phyloP scores from a whole-genome alignment of 257 asterid genomes.

The Solanum medicagineum region DNA sequence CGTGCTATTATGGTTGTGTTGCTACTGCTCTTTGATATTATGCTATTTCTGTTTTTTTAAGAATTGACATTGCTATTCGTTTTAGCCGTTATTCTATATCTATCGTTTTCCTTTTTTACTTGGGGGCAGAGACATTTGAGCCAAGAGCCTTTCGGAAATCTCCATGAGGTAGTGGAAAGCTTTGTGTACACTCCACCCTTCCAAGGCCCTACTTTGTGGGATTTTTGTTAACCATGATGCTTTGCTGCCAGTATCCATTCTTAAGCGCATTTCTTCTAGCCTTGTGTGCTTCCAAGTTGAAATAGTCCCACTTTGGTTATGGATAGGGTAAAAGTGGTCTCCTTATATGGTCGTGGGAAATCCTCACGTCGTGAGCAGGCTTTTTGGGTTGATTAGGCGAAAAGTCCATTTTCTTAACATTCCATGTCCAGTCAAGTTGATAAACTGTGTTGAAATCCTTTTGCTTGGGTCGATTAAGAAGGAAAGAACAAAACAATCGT shows the following conservation, averaged over 20 bases:
- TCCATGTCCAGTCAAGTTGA: background rate
- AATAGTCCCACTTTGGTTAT: background rate
- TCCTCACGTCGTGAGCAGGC: background rate
- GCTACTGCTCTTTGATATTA: too few species aligned
- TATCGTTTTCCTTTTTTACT: too few species aligned
- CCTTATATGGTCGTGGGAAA: background rate
- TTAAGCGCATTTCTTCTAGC: background rate
- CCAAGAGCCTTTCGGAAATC: too few species aligned
- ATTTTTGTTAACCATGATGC: background rate
- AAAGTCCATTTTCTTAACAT: background rate
- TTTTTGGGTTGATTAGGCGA: background rate
- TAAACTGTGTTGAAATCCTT: background rate
- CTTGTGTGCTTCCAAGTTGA: background rate
- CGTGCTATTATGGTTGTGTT: too few species aligned
- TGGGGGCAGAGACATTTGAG: too few species aligned
- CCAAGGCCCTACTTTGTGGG: too few species aligned
- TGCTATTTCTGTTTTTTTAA: too few species aligned
- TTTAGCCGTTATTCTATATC: too few species aligned
- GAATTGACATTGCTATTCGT: too few species aligned
- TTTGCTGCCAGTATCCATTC: background rate
- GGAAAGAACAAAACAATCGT: background rate
- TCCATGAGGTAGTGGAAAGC: too few species aligned
- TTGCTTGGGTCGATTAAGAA: background rate
- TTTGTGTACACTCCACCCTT: too few species aligned
- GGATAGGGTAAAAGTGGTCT: background rate